Evolutionary conservation across 441 rosid genomes (phyloP).

Genomic region (Hura crepitans): DNA sequence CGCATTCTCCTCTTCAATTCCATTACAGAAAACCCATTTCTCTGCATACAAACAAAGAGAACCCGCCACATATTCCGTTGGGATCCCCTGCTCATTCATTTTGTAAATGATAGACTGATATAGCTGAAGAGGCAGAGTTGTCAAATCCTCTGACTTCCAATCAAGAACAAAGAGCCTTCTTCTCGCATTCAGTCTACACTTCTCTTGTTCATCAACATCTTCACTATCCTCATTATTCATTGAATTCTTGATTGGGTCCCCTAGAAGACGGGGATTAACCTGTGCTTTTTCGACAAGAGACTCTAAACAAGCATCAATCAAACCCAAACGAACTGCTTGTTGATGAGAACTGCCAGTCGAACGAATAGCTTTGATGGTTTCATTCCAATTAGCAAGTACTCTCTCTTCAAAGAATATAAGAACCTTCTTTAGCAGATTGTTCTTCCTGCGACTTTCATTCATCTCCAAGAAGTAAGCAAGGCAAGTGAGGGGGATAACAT

Average conservation of each 20-base stretch:
- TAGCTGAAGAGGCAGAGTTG: constrained; percentile 48
- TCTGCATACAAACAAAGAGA: constrained; percentile 55
- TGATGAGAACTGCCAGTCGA: constrained; percentile 31
- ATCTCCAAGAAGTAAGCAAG: constrained; percentile 57
- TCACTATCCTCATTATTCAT: constrained; percentile 19
- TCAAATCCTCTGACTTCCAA: constrained; percentile 59
- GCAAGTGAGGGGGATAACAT: constrained; percentile 55
- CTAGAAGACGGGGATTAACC: constrained; percentile 44
- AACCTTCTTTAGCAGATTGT: constrained; percentile 53
- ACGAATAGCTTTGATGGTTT: constrained; percentile 55
- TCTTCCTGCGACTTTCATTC: constrained; percentile 51
- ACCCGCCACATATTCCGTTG: constrained; percentile 38
- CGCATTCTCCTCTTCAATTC: constrained; percentile 22
- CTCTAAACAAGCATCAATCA: constrained; percentile 54
- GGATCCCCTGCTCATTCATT: constrained; percentile 40
- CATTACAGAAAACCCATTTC: constrained; percentile 40
- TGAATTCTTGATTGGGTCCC: constrained; percentile 35
- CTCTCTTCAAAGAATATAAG: constrained; percentile 39
- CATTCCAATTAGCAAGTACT: constrained; percentile 67
- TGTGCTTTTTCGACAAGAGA: constrained; percentile 51
- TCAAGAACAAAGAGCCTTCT: constrained; percentile 52
- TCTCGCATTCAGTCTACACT: constrained; percentile 54
- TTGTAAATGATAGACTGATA: constrained; percentile 42
- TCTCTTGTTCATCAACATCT: constrained; percentile 27
- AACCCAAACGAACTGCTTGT: constrained; percentile 38